These are phyloP conservation scores for Leptographium lundbergii DNA, from an alignment of 2,329 filamentous ascomycete genomes.

Conservation along the genomic window DNA sequence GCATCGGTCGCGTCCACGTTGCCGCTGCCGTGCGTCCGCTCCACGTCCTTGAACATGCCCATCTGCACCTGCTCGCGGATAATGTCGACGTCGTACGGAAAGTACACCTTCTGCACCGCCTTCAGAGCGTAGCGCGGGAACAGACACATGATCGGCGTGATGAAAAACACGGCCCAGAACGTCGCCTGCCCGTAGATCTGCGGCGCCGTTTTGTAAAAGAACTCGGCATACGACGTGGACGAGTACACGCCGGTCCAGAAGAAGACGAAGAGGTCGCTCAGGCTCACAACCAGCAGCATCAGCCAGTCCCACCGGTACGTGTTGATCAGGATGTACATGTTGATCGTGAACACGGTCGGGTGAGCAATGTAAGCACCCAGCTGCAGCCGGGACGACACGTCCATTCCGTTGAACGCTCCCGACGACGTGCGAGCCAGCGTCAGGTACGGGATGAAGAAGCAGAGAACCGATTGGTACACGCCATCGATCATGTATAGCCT, in stretches of 20 bases:
- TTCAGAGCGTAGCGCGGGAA: constrained; percentile 83
- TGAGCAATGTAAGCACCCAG: constrained; percentile 82
- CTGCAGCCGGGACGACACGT: constrained; percentile 66
- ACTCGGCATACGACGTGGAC: constrained; percentile 31
- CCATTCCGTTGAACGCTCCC: constrained; percentile 58
- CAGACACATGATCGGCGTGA: constrained; percentile 71
- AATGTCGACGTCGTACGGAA: constrained; percentile 87
- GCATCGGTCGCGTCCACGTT: constrained; percentile 18
- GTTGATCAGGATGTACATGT: constrained; percentile 89
- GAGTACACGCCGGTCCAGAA: constrained; percentile 91
- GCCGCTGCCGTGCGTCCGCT: constrained; percentile 18
- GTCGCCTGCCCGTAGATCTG: constrained; percentile 70
- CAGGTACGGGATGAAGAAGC: constrained; percentile 86
- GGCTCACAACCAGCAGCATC: constrained; percentile 65
- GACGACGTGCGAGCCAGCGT: constrained; percentile 59
- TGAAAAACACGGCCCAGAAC: constrained; percentile 76
- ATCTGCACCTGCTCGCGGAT: constrained; percentile 80
- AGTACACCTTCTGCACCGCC: constrained; percentile 83
- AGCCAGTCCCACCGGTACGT: constrained; percentile 98
- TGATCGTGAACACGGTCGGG: constrained; percentile 76
- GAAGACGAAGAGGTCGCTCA: constrained; percentile 82
- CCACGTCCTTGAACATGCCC: constrained; percentile 68
- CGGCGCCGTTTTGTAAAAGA: constrained; percentile 62
- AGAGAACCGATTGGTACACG: constrained; percentile 84
- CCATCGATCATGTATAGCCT: constrained; percentile 93